Conservation (phyloP, 495 filamentous ascomycete genomes). For the Penicillium mononematosum region DNA sequence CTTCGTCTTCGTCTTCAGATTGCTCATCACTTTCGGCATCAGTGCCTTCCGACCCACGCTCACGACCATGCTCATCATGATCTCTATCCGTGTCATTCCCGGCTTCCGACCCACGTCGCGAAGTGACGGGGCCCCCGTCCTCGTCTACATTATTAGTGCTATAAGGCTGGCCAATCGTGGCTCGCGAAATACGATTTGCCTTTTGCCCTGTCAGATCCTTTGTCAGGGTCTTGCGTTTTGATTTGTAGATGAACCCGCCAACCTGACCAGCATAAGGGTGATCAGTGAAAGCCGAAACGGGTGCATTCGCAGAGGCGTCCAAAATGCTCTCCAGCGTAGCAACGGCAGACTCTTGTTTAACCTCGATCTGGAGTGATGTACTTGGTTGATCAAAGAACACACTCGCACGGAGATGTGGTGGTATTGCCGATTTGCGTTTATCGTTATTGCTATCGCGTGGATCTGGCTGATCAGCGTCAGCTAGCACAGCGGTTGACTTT, state of each 20-base stretch:
- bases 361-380: slow-evolving; percentile 58
- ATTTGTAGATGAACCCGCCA: slow-evolving; percentile 61
- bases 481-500: slow-evolving; percentile 40
- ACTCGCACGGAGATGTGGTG: slow-evolving; percentile 85
- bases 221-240: slow-evolving; percentile 31
- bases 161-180: slow-evolving; percentile 21
- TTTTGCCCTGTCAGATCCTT: slow-evolving; percentile 24
- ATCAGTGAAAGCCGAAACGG: slow-evolving; percentile 93
- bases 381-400: slow-evolving; percentile 81
- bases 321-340: slow-evolving; percentile 89
- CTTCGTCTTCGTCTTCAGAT: slow-evolving; percentile 31
- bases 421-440: slow-evolving; percentile 52
- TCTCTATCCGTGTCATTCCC: slow-evolving; percentile 19
- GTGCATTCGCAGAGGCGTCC: slow-evolving; percentile 88
- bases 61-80: slow-evolving; percentile 24
- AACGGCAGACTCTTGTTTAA: slow-evolving; percentile 79
- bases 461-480: slow-evolving; percentile 27
- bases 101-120: slow-evolving; percentile 12
- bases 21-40: slow-evolving; percentile 26
- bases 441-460: slow-evolving; percentile 23
- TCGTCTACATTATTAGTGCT: slow-evolving; percentile 17
- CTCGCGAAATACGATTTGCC: slow-evolving; percentile 23
- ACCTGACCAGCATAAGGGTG: slow-evolving; percentile 79
- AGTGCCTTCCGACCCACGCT: slow-evolving; percentile 19
- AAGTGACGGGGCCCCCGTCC: slow-evolving; percentile 9